Percentiles rank a stretch among this genome's conserved stretches.
phyloP scores from a whole-genome alignment of 331 rosid genomes.

The Erythrophleum ivorense region DNA sequence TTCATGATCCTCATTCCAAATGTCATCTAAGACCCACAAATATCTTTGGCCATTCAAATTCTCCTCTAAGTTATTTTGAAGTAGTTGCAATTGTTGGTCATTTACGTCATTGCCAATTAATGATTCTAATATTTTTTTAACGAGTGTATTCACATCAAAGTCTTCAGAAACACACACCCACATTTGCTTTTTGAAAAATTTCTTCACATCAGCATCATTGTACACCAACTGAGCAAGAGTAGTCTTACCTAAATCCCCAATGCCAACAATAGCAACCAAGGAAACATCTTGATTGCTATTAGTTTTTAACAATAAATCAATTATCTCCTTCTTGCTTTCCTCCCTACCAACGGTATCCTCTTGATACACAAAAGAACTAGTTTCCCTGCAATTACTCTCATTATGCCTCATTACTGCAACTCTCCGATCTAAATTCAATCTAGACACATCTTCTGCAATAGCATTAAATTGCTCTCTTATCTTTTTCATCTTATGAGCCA shows the following conservation, averaged over 20 bases:
- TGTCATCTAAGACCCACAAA: too few relatives aligned
- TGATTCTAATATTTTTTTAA: not conserved
- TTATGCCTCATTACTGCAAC: not conserved
- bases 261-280: not conserved
- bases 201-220: not conserved
- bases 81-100: not conserved
- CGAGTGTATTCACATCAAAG: not conserved
- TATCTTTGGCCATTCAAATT: too few relatives aligned
- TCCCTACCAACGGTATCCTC: not conserved
- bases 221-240: not conserved
- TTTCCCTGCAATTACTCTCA: not conserved
- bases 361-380: not conserved
- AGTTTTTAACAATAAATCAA: not conserved
- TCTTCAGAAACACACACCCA: not conserved
- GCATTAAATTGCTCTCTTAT: not conserved
- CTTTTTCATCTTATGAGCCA: not conserved
- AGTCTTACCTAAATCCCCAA: not conserved
- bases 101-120: too few relatives aligned
- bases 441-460: not conserved
- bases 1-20: too few relatives aligned
- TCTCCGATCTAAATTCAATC: not conserved
- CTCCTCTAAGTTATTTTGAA: not conserved
- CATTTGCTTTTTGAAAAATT: not conserved
- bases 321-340: not conserved
- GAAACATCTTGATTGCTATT: not conserved